Conservation (phyloP, 2,329 filamentous ascomycete genomes). For the Pyrenophora teres region DNA sequence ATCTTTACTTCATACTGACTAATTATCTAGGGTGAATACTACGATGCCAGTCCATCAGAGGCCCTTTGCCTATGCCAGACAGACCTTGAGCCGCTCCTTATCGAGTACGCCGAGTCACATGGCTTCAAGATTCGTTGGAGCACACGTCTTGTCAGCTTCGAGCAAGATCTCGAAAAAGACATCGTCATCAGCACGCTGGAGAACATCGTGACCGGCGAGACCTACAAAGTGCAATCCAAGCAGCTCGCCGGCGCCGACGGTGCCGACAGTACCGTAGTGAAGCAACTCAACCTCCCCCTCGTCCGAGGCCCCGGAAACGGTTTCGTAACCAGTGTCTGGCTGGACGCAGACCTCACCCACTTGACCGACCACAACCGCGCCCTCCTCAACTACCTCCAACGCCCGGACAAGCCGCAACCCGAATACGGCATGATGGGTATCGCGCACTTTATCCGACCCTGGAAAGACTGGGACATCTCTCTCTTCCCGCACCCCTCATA, state of each 20-base stretch:
- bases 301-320: conserved; percentile 4
- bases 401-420: conserved; percentile 6
- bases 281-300: conserved; percentile 1
- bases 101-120: neutral
- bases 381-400: conserved; percentile 1
- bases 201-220: conserved; percentile 1
- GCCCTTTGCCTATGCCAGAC: conserved; percentile 7
- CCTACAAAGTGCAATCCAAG: neutral
- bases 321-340: conserved; percentile 6
- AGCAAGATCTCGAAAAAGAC: neutral
- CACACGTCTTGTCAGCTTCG: conserved; percentile 5
- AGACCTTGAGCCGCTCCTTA: conserved; percentile 5
- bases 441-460: conserved; percentile 9
- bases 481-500: conserved; percentile 7
- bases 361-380: conserved; percentile 2
- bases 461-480: conserved; percentile 4
- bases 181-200: conserved; percentile 2
- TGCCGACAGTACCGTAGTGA: conserved; percentile 1
- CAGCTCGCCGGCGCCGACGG: conserved; percentile 9
- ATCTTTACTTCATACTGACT: neutral
- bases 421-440: conserved; percentile 4
- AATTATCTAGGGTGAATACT: conserved; percentile 2
- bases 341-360: conserved; percentile 4
- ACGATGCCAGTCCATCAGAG: conserved; percentile 8
- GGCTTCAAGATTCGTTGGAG: neutral